Conservation (phyloP, 352 stramenopile species). For the Globisporangium camurandrum region DNA sequence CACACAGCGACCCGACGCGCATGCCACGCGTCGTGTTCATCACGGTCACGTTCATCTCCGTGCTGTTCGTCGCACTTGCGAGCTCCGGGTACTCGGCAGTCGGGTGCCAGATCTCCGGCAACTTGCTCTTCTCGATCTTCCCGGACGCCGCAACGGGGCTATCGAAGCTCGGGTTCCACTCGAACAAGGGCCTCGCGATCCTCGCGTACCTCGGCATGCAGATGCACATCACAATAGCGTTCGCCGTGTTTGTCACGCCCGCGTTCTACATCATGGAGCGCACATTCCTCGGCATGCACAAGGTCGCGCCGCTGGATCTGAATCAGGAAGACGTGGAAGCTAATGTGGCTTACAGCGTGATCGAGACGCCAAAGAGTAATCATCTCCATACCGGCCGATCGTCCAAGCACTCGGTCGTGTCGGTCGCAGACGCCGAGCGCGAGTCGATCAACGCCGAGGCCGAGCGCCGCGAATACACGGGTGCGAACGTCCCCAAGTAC, state of each 20-base stretch:
- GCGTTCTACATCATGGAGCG: conserved; percentile 20
- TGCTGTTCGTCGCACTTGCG: conserved; percentile 15
- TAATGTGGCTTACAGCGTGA: neutral
- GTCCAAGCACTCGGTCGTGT: conserved; percentile 7
- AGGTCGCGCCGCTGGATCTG: neutral
- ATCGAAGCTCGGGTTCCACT: conserved; percentile 18
- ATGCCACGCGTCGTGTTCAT: conserved; percentile 24
- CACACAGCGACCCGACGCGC: conserved; percentile 19
- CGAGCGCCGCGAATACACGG: conserved; percentile 9
- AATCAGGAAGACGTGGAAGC: conserved; percentile 1
- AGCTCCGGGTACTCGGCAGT: conserved; percentile 28
- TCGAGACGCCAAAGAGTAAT: neutral
- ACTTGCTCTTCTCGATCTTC: conserved; percentile 43
- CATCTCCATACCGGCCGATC: neutral
- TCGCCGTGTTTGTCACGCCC: conserved; percentile 15
- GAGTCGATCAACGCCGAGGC: conserved; percentile 5
- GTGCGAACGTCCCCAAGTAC: conserved; percentile 12
- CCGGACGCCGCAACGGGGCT: conserved; percentile 20
- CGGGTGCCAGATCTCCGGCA: conserved; percentile 40
- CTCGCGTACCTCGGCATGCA: conserved; percentile 19
- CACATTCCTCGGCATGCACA: conserved; percentile 19
- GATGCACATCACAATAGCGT: conserved; percentile 22
- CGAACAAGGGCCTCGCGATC: conserved; percentile 8
- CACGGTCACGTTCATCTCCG: conserved; percentile 19
- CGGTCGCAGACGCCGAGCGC: conserved; percentile 2